phyloP scores from a whole-genome alignment of 768 basidiomycete species.

The Amyloporia xantha region DNA sequence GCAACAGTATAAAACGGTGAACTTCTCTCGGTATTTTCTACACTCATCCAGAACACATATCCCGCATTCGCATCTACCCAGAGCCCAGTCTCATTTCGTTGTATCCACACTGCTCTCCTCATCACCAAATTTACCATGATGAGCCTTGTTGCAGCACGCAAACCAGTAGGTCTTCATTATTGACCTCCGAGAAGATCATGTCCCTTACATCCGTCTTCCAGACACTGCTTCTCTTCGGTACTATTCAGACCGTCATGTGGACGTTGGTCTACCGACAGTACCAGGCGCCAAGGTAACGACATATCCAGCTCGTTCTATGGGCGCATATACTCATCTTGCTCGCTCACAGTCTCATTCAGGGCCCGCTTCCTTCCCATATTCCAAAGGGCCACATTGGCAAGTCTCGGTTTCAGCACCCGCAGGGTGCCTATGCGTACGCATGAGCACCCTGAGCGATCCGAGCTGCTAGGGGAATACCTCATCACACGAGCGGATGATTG shows the following conservation, averaged over 20 bases:
- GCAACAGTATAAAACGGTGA: slow-evolving; percentile 9
- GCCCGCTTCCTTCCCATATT: slow-evolving; percentile 15
- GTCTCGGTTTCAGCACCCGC: slow-evolving; percentile 9
- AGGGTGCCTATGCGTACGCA: slow-evolving; percentile 2
- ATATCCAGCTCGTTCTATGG: neutral
- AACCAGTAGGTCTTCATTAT: slow-evolving; percentile 12
- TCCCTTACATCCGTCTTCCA: neutral
- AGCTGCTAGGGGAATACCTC: neutral
- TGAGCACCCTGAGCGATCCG: neutral
- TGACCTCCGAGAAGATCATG: neutral
- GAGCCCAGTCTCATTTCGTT: neutral
- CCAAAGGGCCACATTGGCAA: slow-evolving; percentile 17
- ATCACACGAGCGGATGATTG: neutral
- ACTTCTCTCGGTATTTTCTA: slow-evolving; percentile 9
- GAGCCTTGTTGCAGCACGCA: slow-evolving; percentile 14
- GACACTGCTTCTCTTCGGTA: slow-evolving; percentile 20
- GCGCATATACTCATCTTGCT: neutral
- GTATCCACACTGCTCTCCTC: neutral
- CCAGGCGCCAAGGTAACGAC: slow-evolving; percentile 17
- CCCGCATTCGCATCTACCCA: neutral
- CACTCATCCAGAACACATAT: slow-evolving; percentile 10
- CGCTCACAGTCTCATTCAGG: slow-evolving; percentile 7
- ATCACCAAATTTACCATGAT: neutral
- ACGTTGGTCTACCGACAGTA: slow-evolving; percentile 20
- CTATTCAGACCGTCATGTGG: slow-evolving; percentile 18